phyloP scores from a whole-genome alignment of 2,329 filamentous ascomycete genomes.

The Cladosporium oxysporum region DNA sequence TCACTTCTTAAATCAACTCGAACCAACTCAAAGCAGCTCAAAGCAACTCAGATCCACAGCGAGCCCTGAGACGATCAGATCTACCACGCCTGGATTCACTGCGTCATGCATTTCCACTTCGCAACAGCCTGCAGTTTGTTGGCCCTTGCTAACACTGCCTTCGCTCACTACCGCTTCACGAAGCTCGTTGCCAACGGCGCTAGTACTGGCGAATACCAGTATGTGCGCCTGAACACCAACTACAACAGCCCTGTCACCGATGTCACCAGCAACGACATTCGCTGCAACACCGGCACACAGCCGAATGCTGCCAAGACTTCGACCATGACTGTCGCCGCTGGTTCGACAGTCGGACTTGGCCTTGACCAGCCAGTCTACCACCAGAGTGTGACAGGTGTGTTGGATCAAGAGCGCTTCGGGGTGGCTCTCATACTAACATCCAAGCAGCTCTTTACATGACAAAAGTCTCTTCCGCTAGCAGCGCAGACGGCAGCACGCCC shows the following conservation, averaged over 20 bases:
- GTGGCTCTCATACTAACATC: background rate
- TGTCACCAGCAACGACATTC: constrained; percentile 50
- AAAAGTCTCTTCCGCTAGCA: constrained; percentile 49
- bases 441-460: constrained; percentile 40
- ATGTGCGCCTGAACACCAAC: constrained; percentile 47
- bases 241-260: constrained; percentile 55
- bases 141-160: constrained; percentile 20
- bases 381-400: constrained; percentile 15
- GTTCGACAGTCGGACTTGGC: constrained; percentile 26
- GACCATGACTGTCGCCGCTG: constrained; percentile 30
- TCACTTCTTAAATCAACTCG: background rate
- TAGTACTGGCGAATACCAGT: constrained; percentile 46
- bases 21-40: background rate
- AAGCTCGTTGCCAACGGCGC: constrained; percentile 46
- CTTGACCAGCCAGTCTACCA: constrained; percentile 17
- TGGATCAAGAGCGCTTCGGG: background rate
- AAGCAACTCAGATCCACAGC: background rate
- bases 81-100: background rate
- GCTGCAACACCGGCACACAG: constrained; percentile 45
- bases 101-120: constrained; percentile 5
- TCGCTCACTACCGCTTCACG: constrained; percentile 40
- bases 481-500: constrained; percentile 33
- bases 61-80: background rate
- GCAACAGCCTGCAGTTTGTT: constrained; percentile 7
- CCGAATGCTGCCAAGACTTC: constrained; percentile 35